Percentiles rank a stretch among this genome's conserved stretches.
Conservation (phyloP, 352 stramenopile species). For the Peronospora belbahrii region DNA sequence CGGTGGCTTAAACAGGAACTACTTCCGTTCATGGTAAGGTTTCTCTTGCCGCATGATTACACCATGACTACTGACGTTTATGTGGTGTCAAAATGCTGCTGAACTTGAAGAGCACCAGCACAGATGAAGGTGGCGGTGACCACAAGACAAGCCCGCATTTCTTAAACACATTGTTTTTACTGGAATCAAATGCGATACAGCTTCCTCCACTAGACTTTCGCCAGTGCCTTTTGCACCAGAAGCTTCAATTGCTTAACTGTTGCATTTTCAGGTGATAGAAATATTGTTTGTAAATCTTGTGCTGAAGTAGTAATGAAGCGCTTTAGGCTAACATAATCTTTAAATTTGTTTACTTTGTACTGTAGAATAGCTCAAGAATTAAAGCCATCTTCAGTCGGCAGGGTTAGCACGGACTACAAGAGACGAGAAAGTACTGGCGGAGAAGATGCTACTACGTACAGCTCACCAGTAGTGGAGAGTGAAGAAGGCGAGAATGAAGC, state of each 20-base stretch:
- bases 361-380: slow-evolving; percentile 25
- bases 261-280: slow-evolving; percentile 52
- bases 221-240: slow-evolving; percentile 74
- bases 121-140: slow-evolving; percentile 16
- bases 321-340: not conserved
- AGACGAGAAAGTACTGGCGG: not conserved
- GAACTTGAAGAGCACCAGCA: slow-evolving; percentile 31
- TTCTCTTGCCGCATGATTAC: not conserved
- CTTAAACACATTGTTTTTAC: slow-evolving; percentile 44
- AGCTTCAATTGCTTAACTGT: slow-evolving; percentile 72
- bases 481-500: slow-evolving; percentile 15
- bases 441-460: not conserved
- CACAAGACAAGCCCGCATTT: slow-evolving; percentile 30
- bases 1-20: slow-evolving; percentile 57
- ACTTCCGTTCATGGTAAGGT: slow-evolving; percentile 62
- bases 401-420: not conserved
- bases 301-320: too few species aligned
- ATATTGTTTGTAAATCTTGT: not conserved
- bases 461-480: not conserved
- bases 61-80: not conserved
- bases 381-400: slow-evolving; percentile 7
- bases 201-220: slow-evolving; percentile 57
- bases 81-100: not conserved
- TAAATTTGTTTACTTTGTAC: not conserved
- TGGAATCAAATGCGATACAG: slow-evolving; percentile 38